Percentiles rank a stretch among this genome's conserved stretches.
Evolutionary conservation across 1,284 basidiomycete genomes (phyloP).

Genomic region (Volvariella surrecta): DNA sequence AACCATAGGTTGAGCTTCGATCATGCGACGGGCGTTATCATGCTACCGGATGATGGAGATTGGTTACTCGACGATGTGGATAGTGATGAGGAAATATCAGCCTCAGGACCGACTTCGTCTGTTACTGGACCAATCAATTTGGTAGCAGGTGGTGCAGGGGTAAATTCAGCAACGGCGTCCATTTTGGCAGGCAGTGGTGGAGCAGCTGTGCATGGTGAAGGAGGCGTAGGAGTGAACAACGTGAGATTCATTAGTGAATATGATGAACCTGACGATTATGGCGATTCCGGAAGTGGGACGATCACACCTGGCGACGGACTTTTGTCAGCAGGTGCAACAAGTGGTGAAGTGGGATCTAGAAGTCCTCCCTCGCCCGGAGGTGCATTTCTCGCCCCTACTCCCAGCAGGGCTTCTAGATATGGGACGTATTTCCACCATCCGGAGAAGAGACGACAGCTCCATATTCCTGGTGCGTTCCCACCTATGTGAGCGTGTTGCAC

Average conservation of each 20-base stretch:
- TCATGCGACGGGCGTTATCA: constrained; percentile 74
- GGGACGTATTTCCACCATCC: constrained; percentile 73
- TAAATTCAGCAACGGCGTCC: constrained; percentile 16
- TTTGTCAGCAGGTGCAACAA: no score
- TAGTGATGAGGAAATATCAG: constrained; percentile 21
- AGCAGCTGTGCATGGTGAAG: constrained; percentile 20
- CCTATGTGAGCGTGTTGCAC: background rate
- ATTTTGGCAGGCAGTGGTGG: constrained; percentile 18
- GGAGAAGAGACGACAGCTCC: constrained; percentile 45
- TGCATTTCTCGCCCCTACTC: constrained; percentile 13
- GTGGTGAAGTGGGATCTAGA: no score
- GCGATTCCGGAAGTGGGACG: constrained; percentile 9
- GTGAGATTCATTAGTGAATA: constrained; percentile 7
- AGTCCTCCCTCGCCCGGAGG: no score
- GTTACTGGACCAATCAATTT: background rate
- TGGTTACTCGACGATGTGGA: constrained; percentile 54
- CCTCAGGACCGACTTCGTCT: background rate
- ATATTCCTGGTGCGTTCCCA: constrained; percentile 46
- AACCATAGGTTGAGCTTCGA: constrained; percentile 69
- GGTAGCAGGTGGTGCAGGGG: background rate
- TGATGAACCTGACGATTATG: constrained; percentile 10
- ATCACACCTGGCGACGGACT: no score
- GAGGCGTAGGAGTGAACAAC: constrained; percentile 15
- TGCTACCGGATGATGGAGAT: constrained; percentile 68
- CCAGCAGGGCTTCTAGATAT: constrained; percentile 35